Base-by-base conservation (phyloP, 805 yeast genomes). In the Candida koratica region DNA sequence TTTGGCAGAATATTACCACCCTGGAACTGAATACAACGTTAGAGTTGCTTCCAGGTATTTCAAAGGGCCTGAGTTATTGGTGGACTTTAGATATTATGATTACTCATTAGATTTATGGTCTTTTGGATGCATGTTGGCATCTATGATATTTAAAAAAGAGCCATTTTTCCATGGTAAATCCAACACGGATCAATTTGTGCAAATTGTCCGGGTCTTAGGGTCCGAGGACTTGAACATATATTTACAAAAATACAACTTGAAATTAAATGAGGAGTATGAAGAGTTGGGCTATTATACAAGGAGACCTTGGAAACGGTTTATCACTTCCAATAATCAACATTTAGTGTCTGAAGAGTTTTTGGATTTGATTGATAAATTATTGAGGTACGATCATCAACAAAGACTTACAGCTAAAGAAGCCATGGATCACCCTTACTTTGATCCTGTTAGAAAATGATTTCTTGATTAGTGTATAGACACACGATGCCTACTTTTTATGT, bases 111-210 rank as follows among this genome's bases (percentile, higher is more conserved):
- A 88, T 58, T 58, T 88, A 50, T 88, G 96, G 96, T 81, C 94
- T 9, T 81, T 76, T 44, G 96, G 96, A 11, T 89, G 95, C 41
- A 86, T 85, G 86, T 65, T 88, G 33, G 96, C 95, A 7, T 81
- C 93, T 9, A 84, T 88, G 58, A 79, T 86, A 22, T 86, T 87
- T 66, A 84, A 82, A 53, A 84, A 80, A 53, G 96, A 88, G 52
- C 96, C 96, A 9, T 84, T 88, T 46, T 88, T 88, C 73, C 90
- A 85, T 56, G 96, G 96, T 14, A 81, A 84, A 43, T 83, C 94
- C 14, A 88, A 88, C 58, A 84, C 88, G 26, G 96, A 88, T 63
- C 96, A 88, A 63, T 66, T 88, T 51, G 95, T 88, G 16, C 89
- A 86, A 58, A 87, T 88, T 44, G 95, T 88, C 10, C 74, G 85